Evolutionary conservation across 2,329 filamentous ascomycete genomes (phyloP), one percentile per base, ranked within the genome.

Genomic region (Colletotrichum kahawae): DNA sequence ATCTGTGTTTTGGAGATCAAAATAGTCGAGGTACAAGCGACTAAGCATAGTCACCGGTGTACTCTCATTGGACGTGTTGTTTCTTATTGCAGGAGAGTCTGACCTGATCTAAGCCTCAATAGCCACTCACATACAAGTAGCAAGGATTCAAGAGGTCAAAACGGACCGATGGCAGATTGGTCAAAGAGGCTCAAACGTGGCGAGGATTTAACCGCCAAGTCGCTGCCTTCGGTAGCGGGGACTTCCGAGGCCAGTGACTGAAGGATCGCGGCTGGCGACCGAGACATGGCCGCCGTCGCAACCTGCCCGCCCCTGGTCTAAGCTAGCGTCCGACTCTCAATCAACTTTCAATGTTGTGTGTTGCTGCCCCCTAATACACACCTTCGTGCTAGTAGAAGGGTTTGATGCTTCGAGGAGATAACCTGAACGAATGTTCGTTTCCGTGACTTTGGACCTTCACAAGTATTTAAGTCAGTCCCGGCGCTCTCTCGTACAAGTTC

Each of bases 351-450:
- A 13, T 51, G 1, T 13, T 51, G n/a, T 51, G 43, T 51, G n/a
- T 0, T n/a, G 43, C 38, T 48, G 18, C 38, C 38, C n/a, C 0
- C 43, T 0, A 0, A 24, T 5, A 51, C 1, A 4, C 0, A 51
- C 2, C 6, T 21, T 0, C 43, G n/a, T 51, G n/a, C 43, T 0
- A 21, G 4, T 24, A 7, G 21, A 21, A 0, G 43, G 10, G n/a
- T 1, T 51, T 14, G 43, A 51, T 0, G n/a, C n/a, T 7, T 51
- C 43, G n/a, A 51, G 0, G n/a, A 51, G 43, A 51, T 21, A 0
- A 51, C 0, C 0, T 51, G 43, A 13, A 51, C 10, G n/a, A 0
- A 21, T 51, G 10, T 7, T 51, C n/a, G 43, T 21, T 51, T 2
- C 21, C 43, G 12, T 21, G n/a, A 0, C 43, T 51, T 12, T 48